Conservation (phyloP, 1,139 yeast species). For the Tardiomyces digboiensis region DNA sequence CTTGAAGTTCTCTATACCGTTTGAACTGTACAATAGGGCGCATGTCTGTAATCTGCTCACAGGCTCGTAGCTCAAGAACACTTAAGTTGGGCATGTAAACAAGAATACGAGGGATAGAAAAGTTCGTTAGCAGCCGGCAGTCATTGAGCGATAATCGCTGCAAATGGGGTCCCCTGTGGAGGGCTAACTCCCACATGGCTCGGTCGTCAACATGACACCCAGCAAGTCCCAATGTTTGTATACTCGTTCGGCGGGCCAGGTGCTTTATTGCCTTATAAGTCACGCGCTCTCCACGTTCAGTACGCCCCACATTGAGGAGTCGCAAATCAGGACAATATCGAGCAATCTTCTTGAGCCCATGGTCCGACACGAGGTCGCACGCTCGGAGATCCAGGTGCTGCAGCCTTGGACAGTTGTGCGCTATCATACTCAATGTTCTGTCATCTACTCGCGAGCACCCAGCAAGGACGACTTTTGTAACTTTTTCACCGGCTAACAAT, state of each 20-base stretch:
- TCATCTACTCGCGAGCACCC: constrained; percentile 62
- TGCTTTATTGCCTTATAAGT: constrained; percentile 61
- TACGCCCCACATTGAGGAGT: constrained; percentile 71
- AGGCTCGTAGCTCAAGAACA: constrained; percentile 70
- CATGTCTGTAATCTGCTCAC: constrained; percentile 48
- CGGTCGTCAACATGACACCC: constrained; percentile 78
- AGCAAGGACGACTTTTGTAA: constrained; percentile 58
- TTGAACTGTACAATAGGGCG: constrained; percentile 60
- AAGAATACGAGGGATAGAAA: constrained; percentile 55
- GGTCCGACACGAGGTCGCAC: constrained; percentile 69
- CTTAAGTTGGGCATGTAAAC: constrained; percentile 50
- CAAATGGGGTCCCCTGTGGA: constrained; percentile 42
- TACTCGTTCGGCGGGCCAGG: constrained; percentile 42
- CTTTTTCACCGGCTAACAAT: constrained; percentile 31
- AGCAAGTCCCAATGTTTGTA: constrained; percentile 77
- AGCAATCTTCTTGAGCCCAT: constrained; percentile 61
- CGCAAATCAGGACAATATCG: constrained; percentile 45
- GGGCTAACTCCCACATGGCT: constrained; percentile 72
- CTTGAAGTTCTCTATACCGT: constrained; percentile 46
- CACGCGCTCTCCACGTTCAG: constrained; percentile 53
- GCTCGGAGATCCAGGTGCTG: constrained; percentile 72
- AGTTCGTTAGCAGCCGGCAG: constrained; percentile 57
- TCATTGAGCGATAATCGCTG: constrained; percentile 72
- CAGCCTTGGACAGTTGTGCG: constrained; percentile 49
- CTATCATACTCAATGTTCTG: constrained; percentile 40